These are phyloP conservation scores for Trichoderma asperelloides DNA, from an alignment of 495 filamentous ascomycete species.

Conservation along the genomic window DNA sequence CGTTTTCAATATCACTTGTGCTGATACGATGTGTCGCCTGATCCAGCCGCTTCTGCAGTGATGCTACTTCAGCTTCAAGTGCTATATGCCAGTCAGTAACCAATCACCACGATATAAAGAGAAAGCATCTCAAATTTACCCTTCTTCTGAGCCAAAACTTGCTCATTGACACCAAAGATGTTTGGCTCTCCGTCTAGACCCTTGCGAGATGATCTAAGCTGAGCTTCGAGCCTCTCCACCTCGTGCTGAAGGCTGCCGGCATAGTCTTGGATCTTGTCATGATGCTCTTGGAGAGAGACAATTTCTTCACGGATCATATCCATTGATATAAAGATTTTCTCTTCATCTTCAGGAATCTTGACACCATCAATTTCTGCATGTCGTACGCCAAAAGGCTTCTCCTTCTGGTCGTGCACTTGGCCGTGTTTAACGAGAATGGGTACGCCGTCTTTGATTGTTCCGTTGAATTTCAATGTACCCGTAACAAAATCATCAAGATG, in stretches of 20 bases:
- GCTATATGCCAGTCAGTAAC: constrained; percentile 15
- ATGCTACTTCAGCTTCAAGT: constrained; percentile 34
- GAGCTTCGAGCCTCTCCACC: constrained; percentile 32
- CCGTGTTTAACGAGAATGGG: constrained; percentile 37
- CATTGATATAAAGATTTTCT: constrained; percentile 42
- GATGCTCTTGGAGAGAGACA: constrained; percentile 39
- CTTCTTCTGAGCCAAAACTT: constrained; percentile 23
- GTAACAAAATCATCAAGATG: constrained; percentile 28
- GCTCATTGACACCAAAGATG: constrained; percentile 21
- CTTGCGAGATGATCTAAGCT: constrained; percentile 21
- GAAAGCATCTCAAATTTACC: constrained; percentile 15
- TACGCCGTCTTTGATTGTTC: constrained; percentile 33
- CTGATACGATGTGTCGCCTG: constrained; percentile 37
- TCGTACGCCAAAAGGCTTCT: constrained; percentile 19
- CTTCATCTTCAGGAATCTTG: constrained; percentile 35
- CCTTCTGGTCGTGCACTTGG: constrained; percentile 24
- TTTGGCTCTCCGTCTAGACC: not conserved
- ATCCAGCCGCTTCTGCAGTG: constrained; percentile 32
- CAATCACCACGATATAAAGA: not conserved
- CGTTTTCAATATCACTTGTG: constrained; percentile 36
- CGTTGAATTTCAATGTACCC: constrained; percentile 25
- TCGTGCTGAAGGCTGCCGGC: constrained; percentile 39
- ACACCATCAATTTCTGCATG: constrained; percentile 32
- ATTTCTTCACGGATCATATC: constrained; percentile 48
- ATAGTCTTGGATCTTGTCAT: constrained; percentile 38